phyloP scores from a whole-genome alignment of 176 grass and related monocot genomes.

The Thalia dealbata region DNA sequence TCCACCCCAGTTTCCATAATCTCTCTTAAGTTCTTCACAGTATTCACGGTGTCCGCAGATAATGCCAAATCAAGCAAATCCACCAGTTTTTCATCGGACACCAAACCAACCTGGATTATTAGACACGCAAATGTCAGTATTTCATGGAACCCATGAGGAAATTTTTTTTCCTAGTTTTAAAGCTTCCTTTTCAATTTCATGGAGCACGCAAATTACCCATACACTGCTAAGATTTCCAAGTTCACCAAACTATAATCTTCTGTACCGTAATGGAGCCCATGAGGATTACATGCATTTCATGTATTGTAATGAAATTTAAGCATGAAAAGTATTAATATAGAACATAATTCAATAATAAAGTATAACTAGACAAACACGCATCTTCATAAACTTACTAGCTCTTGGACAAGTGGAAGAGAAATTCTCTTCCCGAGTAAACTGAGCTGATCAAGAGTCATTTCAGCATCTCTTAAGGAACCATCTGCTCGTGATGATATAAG shows the following conservation, averaged over 20 bases:
- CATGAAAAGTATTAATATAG: background rate
- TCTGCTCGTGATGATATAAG: slow-evolving; percentile 77
- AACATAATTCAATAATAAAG: background rate
- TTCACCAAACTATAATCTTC: background rate
- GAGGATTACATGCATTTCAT: no score
- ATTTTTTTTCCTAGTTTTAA: background rate
- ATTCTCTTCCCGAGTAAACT: slow-evolving; percentile 93
- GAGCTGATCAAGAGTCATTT: slow-evolving; percentile 94
- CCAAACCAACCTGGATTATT: slow-evolving; percentile 62
- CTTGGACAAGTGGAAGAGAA: slow-evolving; percentile 81
- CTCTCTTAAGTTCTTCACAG: slow-evolving; percentile 67
- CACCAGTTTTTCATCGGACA: slow-evolving; percentile 80
- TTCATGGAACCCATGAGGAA: background rate
- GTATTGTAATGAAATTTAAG: background rate
- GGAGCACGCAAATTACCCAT: background rate
- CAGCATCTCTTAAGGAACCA: slow-evolving; percentile 88
- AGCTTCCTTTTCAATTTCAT: no score
- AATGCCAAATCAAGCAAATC: slow-evolving; percentile 83
- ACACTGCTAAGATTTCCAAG: background rate
- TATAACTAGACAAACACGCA: background rate
- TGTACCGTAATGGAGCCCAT: no score
- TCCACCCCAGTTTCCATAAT: slow-evolving; percentile 83
- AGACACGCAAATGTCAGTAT: slow-evolving; percentile 11
- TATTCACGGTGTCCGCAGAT: slow-evolving; percentile 72
- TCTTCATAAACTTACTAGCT: slow-evolving; percentile 75